Evolutionary conservation across 768 basidiomycete species (phyloP), one percentile per base, ranked within the genome.

Genomic region (Hebeloma cylindrosporum): DNA sequence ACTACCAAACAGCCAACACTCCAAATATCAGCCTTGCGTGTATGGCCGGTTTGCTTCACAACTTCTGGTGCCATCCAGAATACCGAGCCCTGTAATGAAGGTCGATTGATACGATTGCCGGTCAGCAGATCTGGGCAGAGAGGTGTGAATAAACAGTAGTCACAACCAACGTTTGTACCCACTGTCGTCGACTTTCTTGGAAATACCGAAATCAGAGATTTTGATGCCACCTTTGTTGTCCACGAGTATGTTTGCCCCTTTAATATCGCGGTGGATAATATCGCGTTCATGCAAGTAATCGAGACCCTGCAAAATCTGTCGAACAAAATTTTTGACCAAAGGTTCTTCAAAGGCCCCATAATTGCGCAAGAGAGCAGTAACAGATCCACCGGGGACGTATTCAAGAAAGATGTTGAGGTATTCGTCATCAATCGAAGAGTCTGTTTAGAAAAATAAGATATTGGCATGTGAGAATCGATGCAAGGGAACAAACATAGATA

Each of bases 41-140:
- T 94, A 60, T 96, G 91, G 0, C 83, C 80, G 18, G 85, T 93
- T 69, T 99, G 96, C 60, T 94, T 94, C 47, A 98, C 96, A 14
- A 97, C 93, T 66, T 97, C 95, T 0, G 95, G 95, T 0, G 95
- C 95, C 95, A 98, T 97, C 95, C 95, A 98, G 68, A 96, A 98
- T 8, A 97, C 94, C 1, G 93, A 96, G 2, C 96, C 96, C 64
- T 98, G 96, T 4, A 98, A 70, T 1, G 96, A 98, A 4, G 93
- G 90, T 5, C 96, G 77, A 61, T 97, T 86, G 32, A 83, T 77
- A 17, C 86, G 82, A 45, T 86, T 82, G 8, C 83, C 83, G 17
- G 69, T 67, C 32, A 77, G 49, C 26, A 77, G 62, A 58, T 72
- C 73, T 76, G 20, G 16, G 13, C 48, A 13, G 8, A 38, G 31